These are phyloP conservation scores for Halophytophthora batemanensis DNA, from an alignment of 352 stramenopile species.

Conservation along the genomic window DNA sequence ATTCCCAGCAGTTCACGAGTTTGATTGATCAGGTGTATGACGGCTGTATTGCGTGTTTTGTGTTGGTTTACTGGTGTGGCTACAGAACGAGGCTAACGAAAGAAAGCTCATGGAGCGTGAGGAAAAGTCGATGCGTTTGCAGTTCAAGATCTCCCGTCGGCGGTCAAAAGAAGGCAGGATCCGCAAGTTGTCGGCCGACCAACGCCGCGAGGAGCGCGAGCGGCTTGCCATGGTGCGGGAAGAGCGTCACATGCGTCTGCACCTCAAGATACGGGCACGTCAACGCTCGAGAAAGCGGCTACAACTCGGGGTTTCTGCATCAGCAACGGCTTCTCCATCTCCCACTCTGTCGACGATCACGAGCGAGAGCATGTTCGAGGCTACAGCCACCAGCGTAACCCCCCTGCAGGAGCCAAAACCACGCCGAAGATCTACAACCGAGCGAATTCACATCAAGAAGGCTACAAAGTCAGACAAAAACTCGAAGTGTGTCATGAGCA, in stretches of 20 bases:
- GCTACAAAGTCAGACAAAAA: conserved; percentile 6
- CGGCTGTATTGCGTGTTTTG: conserved; percentile 4
- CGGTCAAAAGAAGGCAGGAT: conserved; percentile 44
- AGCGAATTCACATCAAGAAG: conserved; percentile 6
- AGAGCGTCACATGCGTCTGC: conserved; percentile 52
- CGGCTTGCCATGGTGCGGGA: conserved; percentile 66
- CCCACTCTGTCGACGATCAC: conserved; percentile 11
- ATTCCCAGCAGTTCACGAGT: not conserved
- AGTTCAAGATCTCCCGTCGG: conserved; percentile 53
- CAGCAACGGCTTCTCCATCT: too few relatives aligned
- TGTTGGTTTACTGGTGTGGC: not conserved
- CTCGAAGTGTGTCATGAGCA: conserved; percentile 8
- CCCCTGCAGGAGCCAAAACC: conserved; percentile 4
- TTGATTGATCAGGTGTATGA: not conserved
- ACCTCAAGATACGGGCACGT: conserved; percentile 40
- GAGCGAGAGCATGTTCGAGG: conserved; percentile 13
- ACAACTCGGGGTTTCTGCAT: conserved; percentile 2
- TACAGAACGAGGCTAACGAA: conserved; percentile 54
- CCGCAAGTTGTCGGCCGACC: conserved; percentile 38
- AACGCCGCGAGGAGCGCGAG: conserved; percentile 68
- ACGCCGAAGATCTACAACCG: conserved; percentile 4
- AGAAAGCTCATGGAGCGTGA: conserved; percentile 69
- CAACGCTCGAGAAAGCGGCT: conserved; percentile 16
- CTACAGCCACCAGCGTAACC: conserved; percentile 7
- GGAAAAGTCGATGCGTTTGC: conserved; percentile 55